Conservation (phyloP, 192 early-diverging fungal species). For the Dimargaris xerosporica region DNA sequence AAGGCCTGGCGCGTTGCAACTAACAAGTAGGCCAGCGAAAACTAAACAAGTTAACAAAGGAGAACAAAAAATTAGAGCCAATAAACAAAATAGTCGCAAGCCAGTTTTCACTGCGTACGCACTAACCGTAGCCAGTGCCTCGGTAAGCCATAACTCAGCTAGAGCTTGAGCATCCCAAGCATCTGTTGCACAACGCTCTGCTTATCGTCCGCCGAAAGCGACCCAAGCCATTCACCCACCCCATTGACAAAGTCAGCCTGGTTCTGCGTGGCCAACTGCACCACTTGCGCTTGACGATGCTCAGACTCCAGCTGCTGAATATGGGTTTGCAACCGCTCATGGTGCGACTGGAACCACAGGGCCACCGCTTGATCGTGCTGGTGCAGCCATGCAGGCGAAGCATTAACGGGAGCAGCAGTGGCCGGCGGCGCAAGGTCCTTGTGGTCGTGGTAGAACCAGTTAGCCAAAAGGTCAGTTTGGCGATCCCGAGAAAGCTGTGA, state of each 20-base stretch:
- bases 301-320: background rate
- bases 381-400: background rate
- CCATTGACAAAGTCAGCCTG: background rate
- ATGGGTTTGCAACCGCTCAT: background rate
- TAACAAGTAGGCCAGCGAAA: no score
- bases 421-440: background rate
- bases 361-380: background rate
- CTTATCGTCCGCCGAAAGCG: background rate
- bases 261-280: background rate
- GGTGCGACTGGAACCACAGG: background rate
- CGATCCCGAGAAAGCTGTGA: slow-evolving; percentile 14
- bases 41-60: no score
- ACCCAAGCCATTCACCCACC: background rate
- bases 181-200: background rate
- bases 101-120: no score
- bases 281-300: slow-evolving; percentile 1
- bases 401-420: background rate
- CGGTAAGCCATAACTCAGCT: background rate
- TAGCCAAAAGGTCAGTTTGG: background rate
- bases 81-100: no score
- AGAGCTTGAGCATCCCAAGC: background rate
- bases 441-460: background rate
- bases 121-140: no score
- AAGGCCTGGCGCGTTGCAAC: no score
- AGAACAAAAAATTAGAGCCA: no score